Conservation (phyloP, 208 protist species). For the Sergeia podlipaevii region DNA sequence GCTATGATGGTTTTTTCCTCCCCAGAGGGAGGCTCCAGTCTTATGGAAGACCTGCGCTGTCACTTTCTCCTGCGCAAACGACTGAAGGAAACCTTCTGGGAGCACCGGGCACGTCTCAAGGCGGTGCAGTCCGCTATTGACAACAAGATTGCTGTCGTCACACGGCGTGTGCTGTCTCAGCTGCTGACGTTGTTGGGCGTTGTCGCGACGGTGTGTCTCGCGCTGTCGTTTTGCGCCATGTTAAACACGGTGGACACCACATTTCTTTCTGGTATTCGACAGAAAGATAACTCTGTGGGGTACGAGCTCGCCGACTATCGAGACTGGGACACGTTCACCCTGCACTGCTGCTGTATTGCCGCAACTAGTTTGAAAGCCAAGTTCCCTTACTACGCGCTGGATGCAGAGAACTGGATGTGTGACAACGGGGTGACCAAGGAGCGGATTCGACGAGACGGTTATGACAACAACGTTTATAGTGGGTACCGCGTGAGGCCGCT, state of each 20-base stretch:
- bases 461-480: constrained; percentile 17
- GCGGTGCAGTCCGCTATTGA: constrained; percentile 54
- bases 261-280: constrained; percentile 33
- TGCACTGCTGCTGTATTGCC: constrained; percentile 61
- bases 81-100: constrained; percentile 31
- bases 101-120: constrained; percentile 27
- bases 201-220: constrained; percentile 31
- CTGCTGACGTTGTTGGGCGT: constrained; percentile 52
- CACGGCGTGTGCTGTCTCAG: constrained; percentile 33
- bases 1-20: background rate
- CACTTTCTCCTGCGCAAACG: constrained; percentile 50
- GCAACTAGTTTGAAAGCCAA: constrained; percentile 9
- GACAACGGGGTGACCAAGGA: constrained; percentile 63
- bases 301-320: constrained; percentile 47
- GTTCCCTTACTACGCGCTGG: constrained; percentile 56
- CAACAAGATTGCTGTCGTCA: constrained; percentile 33
- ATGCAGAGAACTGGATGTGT: constrained; percentile 76
- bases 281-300: constrained; percentile 1
- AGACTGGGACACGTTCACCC: constrained; percentile 48
- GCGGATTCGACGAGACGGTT: constrained; percentile 53
- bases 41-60: constrained; percentile 31
- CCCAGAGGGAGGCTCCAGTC: background rate
- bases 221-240: constrained; percentile 45
- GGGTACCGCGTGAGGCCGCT: constrained; percentile 56
- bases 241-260: constrained; percentile 25